Percentiles rank a stretch among this genome's conserved stretches.
These are phyloP conservation scores for Colletotrichum orchidophilum DNA, from an alignment of 2,329 filamentous ascomycete genomes.

Conservation along the genomic window DNA sequence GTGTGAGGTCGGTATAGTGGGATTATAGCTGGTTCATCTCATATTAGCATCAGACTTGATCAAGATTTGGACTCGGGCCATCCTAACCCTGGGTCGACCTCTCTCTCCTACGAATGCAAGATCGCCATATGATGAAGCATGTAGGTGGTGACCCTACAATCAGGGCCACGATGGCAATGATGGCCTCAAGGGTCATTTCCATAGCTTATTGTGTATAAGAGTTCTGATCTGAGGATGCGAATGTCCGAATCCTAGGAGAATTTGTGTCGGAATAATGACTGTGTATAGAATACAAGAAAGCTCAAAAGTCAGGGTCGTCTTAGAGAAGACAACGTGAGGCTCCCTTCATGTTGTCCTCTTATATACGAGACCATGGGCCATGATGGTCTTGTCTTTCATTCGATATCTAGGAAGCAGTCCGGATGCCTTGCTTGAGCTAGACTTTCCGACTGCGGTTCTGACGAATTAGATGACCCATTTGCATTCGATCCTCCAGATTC, in stretches of 20 bases:
- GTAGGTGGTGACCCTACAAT: not conserved
- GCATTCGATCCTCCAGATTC: not conserved
- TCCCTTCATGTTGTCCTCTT: too few species aligned
- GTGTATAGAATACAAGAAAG: too few species aligned
- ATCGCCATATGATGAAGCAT: conserved; percentile 15
- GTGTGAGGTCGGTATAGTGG: not conserved
- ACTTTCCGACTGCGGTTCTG: not conserved
- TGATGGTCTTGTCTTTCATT: too few species aligned
- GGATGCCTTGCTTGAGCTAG: too few species aligned
- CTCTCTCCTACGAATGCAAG: not conserved
- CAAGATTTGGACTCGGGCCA: too few species aligned
- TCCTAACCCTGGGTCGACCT: not conserved
- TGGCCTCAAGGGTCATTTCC: conserved; percentile 23
- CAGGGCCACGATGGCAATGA: conserved; percentile 12
- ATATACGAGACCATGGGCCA: too few species aligned
- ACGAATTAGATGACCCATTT: not conserved
- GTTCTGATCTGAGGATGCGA: too few species aligned
- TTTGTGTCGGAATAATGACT: too few species aligned
- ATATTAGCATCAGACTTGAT: not conserved
- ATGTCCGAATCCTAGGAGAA: not conserved
- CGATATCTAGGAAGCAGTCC: too few species aligned
- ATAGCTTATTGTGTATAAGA: not conserved
- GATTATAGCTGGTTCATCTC: not conserved
- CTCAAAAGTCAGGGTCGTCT: too few species aligned
- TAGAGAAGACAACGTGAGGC: too few species aligned